Evolutionary conservation across 2,329 filamentous ascomycete genomes (phyloP).

Genomic region (Ascochyta koolunga): DNA sequence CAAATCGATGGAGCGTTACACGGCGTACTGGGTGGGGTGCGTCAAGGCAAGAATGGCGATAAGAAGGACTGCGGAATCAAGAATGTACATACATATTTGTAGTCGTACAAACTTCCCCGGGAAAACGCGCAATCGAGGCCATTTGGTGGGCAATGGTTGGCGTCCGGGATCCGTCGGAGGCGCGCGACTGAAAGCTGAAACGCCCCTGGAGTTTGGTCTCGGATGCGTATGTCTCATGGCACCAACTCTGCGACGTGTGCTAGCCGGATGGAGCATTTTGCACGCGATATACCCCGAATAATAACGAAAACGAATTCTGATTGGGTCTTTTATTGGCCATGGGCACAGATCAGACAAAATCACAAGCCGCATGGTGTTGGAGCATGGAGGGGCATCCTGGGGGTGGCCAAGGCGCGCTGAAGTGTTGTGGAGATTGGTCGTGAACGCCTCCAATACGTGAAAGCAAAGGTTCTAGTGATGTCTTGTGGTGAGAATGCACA

Average conservation of each 20-base stretch:
- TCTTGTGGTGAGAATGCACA: not conserved
- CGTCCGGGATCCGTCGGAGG: constrained; percentile 15
- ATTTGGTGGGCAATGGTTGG: constrained; percentile 14
- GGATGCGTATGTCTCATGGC: constrained; percentile 4
- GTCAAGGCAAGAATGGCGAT: constrained; percentile 10
- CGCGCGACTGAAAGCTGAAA: constrained; percentile 19
- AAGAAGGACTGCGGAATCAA: constrained; percentile 4
- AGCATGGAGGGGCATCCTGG: constrained; percentile 1
- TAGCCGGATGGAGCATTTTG: constrained; percentile 9
- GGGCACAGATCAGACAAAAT: constrained; percentile 4
- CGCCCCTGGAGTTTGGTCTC: constrained; percentile 12
- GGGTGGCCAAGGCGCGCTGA: constrained; percentile 9
- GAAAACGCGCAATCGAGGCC: constrained; percentile 8
- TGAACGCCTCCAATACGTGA: constrained; percentile 5
- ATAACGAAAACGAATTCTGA: not conserved
- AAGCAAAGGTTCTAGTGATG: not conserved
- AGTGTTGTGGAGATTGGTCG: constrained; percentile 10
- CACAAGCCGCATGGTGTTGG: constrained; percentile 6
- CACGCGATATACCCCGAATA: constrained; percentile 5
- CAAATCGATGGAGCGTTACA: constrained; percentile 10
- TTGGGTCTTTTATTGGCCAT: constrained; percentile 2
- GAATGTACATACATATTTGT: too few relatives aligned
- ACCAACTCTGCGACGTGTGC: constrained; percentile 5
- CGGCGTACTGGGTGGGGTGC: constrained; percentile 6
- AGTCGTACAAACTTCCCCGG: constrained; percentile 8